Percentiles rank a stretch among this genome's conserved stretches.
phyloP scores from a whole-genome alignment of 1,139 yeast genomes.

The Ashbya aceris region DNA sequence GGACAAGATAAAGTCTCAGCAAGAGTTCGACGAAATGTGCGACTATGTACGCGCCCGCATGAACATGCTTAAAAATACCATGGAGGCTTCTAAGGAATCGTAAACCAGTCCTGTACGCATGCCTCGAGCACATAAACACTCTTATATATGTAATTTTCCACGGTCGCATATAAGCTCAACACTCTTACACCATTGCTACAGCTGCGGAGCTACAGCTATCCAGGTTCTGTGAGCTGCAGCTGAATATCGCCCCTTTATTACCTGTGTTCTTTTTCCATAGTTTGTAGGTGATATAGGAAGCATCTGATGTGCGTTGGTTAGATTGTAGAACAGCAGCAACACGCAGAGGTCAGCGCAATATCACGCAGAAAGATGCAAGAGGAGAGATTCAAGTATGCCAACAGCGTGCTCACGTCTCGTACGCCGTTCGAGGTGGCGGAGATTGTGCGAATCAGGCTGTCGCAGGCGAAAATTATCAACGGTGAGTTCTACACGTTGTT shows the following conservation, averaged over 20 bases:
- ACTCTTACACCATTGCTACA: too few species aligned
- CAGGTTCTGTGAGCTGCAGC: too few species aligned
- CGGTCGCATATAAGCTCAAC: too few species aligned
- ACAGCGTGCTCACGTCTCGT: conserved; percentile 37
- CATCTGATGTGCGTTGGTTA: too few species aligned
- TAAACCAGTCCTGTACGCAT: too few species aligned
- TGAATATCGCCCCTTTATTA: too few species aligned
- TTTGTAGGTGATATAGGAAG: too few species aligned
- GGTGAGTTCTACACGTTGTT: conserved; percentile 48
- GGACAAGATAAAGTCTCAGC: conserved; percentile 5
- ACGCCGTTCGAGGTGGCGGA: conserved; percentile 42
- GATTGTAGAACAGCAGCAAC: background rate
- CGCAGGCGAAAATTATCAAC: conserved; percentile 39
- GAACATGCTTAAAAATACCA: conserved; percentile 11
- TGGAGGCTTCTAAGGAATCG: too few species aligned
- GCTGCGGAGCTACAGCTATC: too few species aligned
- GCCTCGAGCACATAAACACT: too few species aligned
- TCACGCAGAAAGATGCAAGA: conserved; percentile 13
- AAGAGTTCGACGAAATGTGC: conserved; percentile 15
- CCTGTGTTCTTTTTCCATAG: background rate
- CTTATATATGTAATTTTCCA: too few species aligned
- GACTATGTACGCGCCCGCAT: conserved; percentile 13
- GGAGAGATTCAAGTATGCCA: conserved; percentile 36
- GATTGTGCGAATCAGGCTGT: conserved; percentile 36
- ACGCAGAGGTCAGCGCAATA: background rate